These are phyloP conservation scores for Babjeviella inositovora DNA, from an alignment of 805 yeast genomes.

Conservation along the genomic window DNA sequence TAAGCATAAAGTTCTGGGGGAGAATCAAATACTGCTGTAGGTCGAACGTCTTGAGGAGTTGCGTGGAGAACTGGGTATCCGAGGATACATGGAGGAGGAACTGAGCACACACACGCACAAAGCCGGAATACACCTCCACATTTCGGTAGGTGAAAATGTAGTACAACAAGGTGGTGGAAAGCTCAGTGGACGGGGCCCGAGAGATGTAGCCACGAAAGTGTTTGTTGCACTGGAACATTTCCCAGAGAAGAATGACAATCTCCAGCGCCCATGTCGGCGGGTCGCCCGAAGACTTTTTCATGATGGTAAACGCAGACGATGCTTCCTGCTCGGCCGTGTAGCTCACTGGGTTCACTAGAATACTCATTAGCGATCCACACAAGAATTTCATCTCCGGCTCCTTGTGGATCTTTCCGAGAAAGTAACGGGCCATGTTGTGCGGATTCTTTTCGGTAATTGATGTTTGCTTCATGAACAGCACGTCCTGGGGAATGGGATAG, in stretches of 20 bases:
- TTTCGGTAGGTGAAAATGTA: conserved; percentile 34
- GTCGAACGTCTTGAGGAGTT: no score
- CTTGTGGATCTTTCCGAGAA: conserved; percentile 34
- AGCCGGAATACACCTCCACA: conserved; percentile 16
- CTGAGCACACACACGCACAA: conserved; percentile 33
- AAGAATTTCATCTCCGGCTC: conserved; percentile 37
- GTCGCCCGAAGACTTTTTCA: conserved; percentile 7
- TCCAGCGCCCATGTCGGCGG: conserved; percentile 35
- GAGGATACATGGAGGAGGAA: conserved; percentile 30
- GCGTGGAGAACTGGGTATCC: no score
- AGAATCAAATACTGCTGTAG: no score
- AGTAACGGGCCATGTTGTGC: conserved; percentile 29
- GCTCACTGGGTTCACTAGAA: conserved; percentile 28
- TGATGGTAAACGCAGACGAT: conserved; percentile 8
- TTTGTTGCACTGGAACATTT: conserved; percentile 57
- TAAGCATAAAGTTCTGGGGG: no score
- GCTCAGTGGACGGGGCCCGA: conserved; percentile 20
- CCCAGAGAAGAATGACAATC: conserved; percentile 56
- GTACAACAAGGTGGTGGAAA: conserved; percentile 36
- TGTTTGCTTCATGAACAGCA: conserved; percentile 14
- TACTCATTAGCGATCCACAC: conserved; percentile 22
- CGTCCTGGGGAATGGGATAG: conserved; percentile 44
- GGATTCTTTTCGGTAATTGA: conserved; percentile 12
- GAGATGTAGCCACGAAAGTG: conserved; percentile 27
- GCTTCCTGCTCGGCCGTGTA: conserved; percentile 4